These are phyloP conservation scores for Leccinum angustisporum DNA, from an alignment of 1,284 basidiomycete genomes.

Conservation along the genomic window DNA sequence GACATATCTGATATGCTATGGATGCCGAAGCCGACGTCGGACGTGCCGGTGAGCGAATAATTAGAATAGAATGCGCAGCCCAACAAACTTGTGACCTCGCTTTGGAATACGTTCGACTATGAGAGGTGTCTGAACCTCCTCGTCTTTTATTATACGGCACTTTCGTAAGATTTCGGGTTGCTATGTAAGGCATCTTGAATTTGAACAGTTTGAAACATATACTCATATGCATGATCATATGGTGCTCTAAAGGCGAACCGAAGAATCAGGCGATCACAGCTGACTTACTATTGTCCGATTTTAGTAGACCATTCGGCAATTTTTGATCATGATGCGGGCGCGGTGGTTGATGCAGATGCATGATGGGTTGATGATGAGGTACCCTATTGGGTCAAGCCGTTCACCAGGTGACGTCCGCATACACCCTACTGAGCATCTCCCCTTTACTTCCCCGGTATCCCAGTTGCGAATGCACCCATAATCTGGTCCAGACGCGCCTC, in stretches of 20 bases:
- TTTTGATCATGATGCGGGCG: neutral
- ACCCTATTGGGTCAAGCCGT: neutral
- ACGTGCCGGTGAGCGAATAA: constrained; percentile 1
- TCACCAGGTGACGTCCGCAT: neutral
- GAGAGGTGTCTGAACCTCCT: neutral
- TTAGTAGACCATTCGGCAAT: neutral
- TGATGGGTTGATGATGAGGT: neutral
- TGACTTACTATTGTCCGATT: too few relatives aligned
- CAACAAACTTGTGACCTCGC: neutral
- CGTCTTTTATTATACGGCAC: neutral
- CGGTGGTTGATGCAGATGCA: neutral
- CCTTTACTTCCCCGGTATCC: too few relatives aligned
- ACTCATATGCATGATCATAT: neutral
- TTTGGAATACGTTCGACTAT: neutral
- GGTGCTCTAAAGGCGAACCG: neutral
- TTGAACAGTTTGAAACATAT: neutral
- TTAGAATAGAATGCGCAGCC: neutral
- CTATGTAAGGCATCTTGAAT: neutral
- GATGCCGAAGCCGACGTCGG: neutral
- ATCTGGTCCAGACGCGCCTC: too few relatives aligned
- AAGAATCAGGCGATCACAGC: too few relatives aligned
- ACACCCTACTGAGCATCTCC: neutral
- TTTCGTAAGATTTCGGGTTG: neutral
- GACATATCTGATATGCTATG: neutral
- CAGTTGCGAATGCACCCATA: too few relatives aligned